These are phyloP conservation scores for Scenedesmus sp. DNA, from an alignment of 163 green algal species.

Conservation along the genomic window DNA sequence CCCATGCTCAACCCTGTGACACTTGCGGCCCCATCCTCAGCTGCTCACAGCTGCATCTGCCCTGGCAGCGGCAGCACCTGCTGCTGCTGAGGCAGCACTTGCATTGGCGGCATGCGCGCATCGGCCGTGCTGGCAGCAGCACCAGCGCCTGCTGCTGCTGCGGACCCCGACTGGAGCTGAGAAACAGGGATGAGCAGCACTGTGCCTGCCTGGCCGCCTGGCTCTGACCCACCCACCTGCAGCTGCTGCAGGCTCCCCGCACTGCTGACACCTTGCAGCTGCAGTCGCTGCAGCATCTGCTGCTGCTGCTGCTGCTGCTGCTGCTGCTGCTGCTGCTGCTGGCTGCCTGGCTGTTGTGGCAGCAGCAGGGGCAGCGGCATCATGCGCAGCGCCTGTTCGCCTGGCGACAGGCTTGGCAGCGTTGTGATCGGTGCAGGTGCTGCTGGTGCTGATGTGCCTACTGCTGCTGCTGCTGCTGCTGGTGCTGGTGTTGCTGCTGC, in stretches of 20 bases:
- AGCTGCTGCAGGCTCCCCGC: background rate
- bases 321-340: background rate
- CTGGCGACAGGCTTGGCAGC: background rate
- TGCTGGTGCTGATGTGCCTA: background rate
- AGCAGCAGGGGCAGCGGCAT: background rate
- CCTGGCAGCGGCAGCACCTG: background rate
- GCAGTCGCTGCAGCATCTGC: background rate
- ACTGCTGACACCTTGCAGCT: background rate
- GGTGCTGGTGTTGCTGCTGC: background rate
- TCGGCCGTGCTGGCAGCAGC: background rate
- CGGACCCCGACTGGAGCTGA: background rate
- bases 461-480: background rate
- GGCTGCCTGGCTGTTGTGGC: background rate
- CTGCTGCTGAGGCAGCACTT: background rate
- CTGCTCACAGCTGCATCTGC: background rate
- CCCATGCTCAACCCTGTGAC: no score
- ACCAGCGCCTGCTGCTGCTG: background rate
- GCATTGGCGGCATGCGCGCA: background rate
- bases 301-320: background rate
- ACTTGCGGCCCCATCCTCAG: background rate
- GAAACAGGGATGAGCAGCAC: background rate
- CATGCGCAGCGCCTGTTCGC: background rate
- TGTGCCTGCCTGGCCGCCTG: background rate
- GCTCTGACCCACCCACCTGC: background rate
- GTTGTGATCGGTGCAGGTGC: background rate